Evolutionary conservation across 176 grass and related monocot genomes (phyloP), one percentile per base, ranked within the genome.

Genomic region (Raddia distichophylla): DNA sequence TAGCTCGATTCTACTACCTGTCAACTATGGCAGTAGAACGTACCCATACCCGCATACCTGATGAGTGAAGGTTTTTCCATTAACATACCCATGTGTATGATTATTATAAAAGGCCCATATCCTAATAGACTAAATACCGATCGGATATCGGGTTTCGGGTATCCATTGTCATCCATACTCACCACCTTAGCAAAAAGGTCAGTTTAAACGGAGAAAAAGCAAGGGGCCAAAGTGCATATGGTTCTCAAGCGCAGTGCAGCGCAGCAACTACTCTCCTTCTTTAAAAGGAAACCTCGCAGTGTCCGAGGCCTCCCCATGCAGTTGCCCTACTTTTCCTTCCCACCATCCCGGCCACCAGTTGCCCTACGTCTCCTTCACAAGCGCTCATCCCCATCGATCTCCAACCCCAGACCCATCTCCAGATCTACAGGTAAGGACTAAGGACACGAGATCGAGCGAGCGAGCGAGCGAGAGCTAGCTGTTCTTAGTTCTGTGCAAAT

Each of bases 201-300:
- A 27, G 27, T 27, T 20, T 22, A 10, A 60, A 60, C 20, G n/a
- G 18, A 60, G n/a, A 20, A 60, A 22, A 60, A 22, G 58, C 3
- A 22, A 27, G 67, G 70, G 68, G 27, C 50, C 50, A 50, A 79
- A 74, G 35, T 67, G 76, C 49, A 73, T 72, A 64, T 80, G 60
- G 60, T 47, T n/a, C 3, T 2, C 14, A 62, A 27, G 27, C 27
- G 16, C 66, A 47, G 34, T 3, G 17, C 5, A 53, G 80, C 48
- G 12, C 50, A 6, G 4, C 51, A 20, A 57, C 57, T 10, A 27
- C 76, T 64, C 70, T 12, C 68, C 84, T 81, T 80, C 84, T 86
- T 86, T 86, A 81, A 86, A 86, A 86, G 84, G 77, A 86, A 86
- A 86, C 61, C 77, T 51, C 84, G 50, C 84, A 12, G 77, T 40